Conservation (phyloP, 2,329 filamentous ascomycete species). For the Arthrocladium fulminans region DNA sequence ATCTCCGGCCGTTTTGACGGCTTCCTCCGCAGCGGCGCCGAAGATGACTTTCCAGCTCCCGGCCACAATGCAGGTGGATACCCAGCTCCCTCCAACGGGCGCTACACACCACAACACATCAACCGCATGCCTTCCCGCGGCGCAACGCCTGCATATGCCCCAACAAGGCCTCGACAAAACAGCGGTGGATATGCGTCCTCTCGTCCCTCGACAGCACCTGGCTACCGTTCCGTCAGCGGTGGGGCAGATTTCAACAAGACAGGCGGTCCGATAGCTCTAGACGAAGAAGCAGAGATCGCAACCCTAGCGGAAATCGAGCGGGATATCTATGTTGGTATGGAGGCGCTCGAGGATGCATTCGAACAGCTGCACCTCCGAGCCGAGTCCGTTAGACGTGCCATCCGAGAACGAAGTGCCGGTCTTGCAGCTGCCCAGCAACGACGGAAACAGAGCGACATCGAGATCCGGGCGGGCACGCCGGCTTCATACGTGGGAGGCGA, state of each 20-base stretch:
- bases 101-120: slow-evolving; percentile 12
- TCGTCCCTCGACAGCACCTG: slow-evolving; percentile 28
- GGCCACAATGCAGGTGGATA: not conserved
- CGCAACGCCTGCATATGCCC: slow-evolving; percentile 13
- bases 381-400: slow-evolving; percentile 65
- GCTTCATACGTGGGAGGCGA: slow-evolving; percentile 27
- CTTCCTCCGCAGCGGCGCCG: slow-evolving; percentile 87
- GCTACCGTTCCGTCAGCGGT: slow-evolving; percentile 20
- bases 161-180: slow-evolving; percentile 15
- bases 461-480: slow-evolving; percentile 36
- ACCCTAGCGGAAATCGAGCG: slow-evolving; percentile 84
- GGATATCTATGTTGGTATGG: slow-evolving; percentile 90
- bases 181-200: slow-evolving; percentile 12
- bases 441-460: slow-evolving; percentile 33
- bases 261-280: slow-evolving; percentile 72
- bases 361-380: slow-evolving; percentile 81
- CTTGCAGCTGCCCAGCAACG: slow-evolving; percentile 46
- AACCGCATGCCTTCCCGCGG: slow-evolving; percentile 3
- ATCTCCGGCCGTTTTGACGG: slow-evolving; percentile 91
- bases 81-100: slow-evolving; percentile 23
- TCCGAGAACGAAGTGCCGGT: slow-evolving; percentile 75
- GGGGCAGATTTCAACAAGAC: slow-evolving; percentile 32
- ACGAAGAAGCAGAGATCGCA: slow-evolving; percentile 88
- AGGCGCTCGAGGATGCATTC: slow-evolving; percentile 86
- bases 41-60: slow-evolving; percentile 38